phyloP scores from a whole-genome alignment of 805 yeast species.

The Millerozyma miso region DNA sequence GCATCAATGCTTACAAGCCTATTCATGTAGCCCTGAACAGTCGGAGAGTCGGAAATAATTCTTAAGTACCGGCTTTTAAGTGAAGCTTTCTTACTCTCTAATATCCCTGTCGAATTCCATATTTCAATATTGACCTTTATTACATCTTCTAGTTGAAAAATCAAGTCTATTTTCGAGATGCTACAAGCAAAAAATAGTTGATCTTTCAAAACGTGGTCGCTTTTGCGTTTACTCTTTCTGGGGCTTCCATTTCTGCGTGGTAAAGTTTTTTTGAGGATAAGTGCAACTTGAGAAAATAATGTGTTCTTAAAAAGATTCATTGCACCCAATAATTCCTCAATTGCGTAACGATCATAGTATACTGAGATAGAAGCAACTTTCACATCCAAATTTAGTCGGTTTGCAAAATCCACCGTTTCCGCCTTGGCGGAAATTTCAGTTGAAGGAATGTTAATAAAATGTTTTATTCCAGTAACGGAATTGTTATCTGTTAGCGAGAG shows the following conservation, averaged over 20 bases:
- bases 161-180: constrained; percentile 10
- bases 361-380: constrained; percentile 15
- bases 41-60: constrained; percentile 51
- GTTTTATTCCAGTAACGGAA: constrained; percentile 10
- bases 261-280: constrained; percentile 18
- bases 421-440: constrained; percentile 11
- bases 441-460: constrained; percentile 22
- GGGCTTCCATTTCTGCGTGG: constrained; percentile 15
- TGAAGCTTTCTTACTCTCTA: constrained; percentile 6
- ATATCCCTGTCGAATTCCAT: constrained; percentile 12
- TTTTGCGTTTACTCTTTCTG: background rate
- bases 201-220: background rate
- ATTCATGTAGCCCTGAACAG: constrained; percentile 44
- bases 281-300: constrained; percentile 25
- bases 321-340: constrained; percentile 31
- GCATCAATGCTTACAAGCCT: constrained; percentile 39
- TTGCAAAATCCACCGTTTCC: constrained; percentile 1
- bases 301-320: constrained; percentile 27
- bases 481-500: constrained; percentile 17
- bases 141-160: constrained; percentile 42
- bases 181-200: constrained; percentile 4
- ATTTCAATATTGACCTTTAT: constrained; percentile 47
- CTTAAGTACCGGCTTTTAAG: constrained; percentile 29
- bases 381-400: constrained; percentile 11
- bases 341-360: constrained; percentile 24